Conservation (phyloP, 306 rosid species). For the Nissolia schottii region DNA sequence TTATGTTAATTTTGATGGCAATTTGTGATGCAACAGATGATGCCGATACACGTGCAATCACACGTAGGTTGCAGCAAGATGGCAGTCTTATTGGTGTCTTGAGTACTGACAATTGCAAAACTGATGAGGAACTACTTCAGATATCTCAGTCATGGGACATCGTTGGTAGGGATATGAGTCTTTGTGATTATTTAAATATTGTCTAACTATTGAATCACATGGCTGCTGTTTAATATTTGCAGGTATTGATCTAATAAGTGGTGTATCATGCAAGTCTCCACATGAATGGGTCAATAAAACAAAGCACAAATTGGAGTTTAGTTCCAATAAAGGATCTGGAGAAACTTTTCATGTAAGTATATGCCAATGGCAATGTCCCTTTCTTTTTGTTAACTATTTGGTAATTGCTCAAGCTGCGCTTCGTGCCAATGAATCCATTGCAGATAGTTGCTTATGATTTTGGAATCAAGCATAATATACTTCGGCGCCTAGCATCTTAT, state of each 20-base stretch:
- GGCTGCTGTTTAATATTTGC: slow-evolving; percentile 26
- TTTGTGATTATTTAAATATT: not conserved
- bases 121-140: slow-evolving; percentile 75
- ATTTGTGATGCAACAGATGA: slow-evolving; percentile 59
- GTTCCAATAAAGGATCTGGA: slow-evolving; percentile 26
- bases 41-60: slow-evolving; percentile 92
- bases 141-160: slow-evolving; percentile 88
- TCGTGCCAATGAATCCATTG: slow-evolving; percentile 20
- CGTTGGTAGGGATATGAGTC: slow-evolving; percentile 62
- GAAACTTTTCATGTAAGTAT: slow-evolving; percentile 62
- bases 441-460: slow-evolving; percentile 93
- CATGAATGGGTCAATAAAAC: slow-evolving; percentile 80
- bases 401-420: not conserved
- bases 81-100: slow-evolving; percentile 95
- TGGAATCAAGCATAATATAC: slow-evolving; percentile 94
- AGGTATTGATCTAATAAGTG: slow-evolving; percentile 93
- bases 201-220: not conserved
- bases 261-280: slow-evolving; percentile 83
- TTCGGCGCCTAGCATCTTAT: slow-evolving; percentile 75
- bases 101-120: slow-evolving; percentile 77
- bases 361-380: not conserved
- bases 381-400: not conserved
- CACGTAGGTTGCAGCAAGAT: slow-evolving; percentile 87
- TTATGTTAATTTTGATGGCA: slow-evolving; percentile 13
- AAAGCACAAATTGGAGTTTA: slow-evolving; percentile 63